Evolutionary conservation across 2,329 filamentous ascomycete genomes (phyloP), one percentile per base, ranked within the genome.

Genomic region (Colletotrichum scovillei): DNA sequence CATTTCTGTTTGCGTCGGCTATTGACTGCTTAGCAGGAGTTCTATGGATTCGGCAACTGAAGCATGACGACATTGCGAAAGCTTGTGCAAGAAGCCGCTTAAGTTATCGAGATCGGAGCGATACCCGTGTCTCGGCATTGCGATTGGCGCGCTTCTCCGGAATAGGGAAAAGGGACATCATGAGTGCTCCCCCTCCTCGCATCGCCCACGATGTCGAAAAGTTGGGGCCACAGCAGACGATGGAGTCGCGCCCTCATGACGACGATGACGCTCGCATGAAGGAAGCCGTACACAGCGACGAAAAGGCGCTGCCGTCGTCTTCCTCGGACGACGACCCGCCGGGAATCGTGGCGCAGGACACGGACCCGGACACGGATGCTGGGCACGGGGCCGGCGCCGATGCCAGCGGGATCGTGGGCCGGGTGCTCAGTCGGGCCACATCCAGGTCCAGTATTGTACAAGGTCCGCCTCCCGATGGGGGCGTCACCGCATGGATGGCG

Each of bases 381-480:
- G 58, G 35, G 24, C 24, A 9, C 35, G 67, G 63, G 60, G 6
- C 49, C 57, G 19, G 19, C 16, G 16, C 60, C 3, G 63, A 75
- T 38, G 30, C 72, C 28, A 42, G 63, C 19, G 76, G 80, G 19
- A 75, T 81, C 0, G 57, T 86, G 1, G 79, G 76, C 64, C 82
- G 84, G 1, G 82, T 85, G 5, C 72, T 87, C 14, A 87, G 84
- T 73, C 79, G 81, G 19, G 81, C 84, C 4, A 84, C 82, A 22
- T 83, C 84, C 1, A 82, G 79, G 49, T 83, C 83, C 1, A 85
- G 80, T 58, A 77, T 80, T 62, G 81, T 85, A 52, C 84, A 84
- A 0, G 84, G 85, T 0, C 87, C 87, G 24, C 87, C 88, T 1
- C 88, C 88, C 0, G 86, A 90, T 32, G 88, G 87, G 3, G 88